Percentiles rank a stretch among this genome's conserved stretches.
These are phyloP conservation scores for Stagonosporopsis rhizophila DNA, from an alignment of 2,329 filamentous ascomycete species.

Conservation along the genomic window DNA sequence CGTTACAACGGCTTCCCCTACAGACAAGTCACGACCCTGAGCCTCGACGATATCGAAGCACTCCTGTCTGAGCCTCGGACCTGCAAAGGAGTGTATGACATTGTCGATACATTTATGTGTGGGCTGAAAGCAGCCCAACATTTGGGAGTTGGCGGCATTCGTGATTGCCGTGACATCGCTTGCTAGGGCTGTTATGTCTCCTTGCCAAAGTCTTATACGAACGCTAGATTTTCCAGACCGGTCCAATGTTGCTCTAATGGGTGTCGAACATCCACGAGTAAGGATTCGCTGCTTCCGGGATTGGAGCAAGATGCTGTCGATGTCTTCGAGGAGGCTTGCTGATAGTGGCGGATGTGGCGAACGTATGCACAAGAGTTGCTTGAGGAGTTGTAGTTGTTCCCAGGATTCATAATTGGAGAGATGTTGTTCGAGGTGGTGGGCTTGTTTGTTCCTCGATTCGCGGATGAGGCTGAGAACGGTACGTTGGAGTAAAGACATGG, in stretches of 20 bases:
- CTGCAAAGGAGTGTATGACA: constrained; percentile 44
- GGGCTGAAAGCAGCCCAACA: constrained; percentile 49
- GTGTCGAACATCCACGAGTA: constrained; percentile 20
- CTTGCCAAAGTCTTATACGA: constrained; percentile 40
- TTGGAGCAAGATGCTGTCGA: constrained; percentile 29
- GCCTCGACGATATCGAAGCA: constrained; percentile 36
- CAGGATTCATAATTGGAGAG: constrained; percentile 20
- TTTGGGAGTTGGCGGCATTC: constrained; percentile 46
- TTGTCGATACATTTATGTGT: constrained; percentile 49
- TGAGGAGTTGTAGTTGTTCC: constrained; percentile 24
- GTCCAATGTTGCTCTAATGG: background rate
- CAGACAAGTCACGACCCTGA: constrained; percentile 30
- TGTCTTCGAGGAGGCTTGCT: constrained; percentile 12
- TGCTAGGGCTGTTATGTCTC: constrained; percentile 45
- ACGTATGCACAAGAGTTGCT: constrained; percentile 40
- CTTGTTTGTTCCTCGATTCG: constrained; percentile 20
- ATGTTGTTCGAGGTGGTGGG: constrained; percentile 21
- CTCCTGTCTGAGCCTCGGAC: constrained; percentile 41
- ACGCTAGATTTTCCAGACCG: constrained; percentile 4
- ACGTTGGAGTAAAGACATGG: constrained; percentile 18
- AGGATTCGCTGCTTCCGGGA: constrained; percentile 22
- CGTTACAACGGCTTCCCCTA: constrained; percentile 39
- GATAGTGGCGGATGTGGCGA: constrained; percentile 28
- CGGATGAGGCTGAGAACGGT: constrained; percentile 19
- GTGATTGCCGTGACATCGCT: constrained; percentile 43